phyloP scores from a whole-genome alignment of 148 eudicot species.

The Fagopyrum tataricum region DNA sequence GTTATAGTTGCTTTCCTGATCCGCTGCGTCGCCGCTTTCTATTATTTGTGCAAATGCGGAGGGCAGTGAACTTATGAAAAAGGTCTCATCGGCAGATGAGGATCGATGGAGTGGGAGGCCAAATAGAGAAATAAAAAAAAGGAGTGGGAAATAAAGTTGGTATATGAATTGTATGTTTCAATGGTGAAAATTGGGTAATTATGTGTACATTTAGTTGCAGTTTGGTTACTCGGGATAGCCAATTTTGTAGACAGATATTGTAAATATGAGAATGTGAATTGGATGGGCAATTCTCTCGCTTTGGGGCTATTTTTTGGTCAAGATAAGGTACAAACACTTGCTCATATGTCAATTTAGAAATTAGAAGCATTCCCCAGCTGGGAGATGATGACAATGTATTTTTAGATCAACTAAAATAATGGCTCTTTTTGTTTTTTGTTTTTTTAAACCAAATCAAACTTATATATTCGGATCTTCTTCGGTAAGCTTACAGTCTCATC shows the following conservation, averaged over 20 bases:
- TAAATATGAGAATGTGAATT: constrained; percentile 11
- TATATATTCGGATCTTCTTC: no score
- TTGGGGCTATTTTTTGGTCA: background rate
- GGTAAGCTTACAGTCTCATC: no score
- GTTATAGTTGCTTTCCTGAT: constrained; percentile 1
- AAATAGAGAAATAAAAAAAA: background rate
- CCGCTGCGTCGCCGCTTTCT: constrained; percentile 1
- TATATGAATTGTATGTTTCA: background rate
- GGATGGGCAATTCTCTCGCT: background rate
- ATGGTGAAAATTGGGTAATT: background rate
- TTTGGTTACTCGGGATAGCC: background rate
- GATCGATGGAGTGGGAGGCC: constrained; percentile 4
- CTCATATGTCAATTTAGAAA: no score
- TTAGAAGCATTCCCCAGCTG: no score
- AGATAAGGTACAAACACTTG: no score
- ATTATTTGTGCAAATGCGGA: constrained; percentile 2
- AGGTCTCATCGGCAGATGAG: constrained; percentile 12
- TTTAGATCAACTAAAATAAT: no score
- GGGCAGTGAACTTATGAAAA: constrained; percentile 5
- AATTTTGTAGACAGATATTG: constrained; percentile 13
- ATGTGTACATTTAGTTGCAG: background rate
- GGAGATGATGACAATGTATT: no score
- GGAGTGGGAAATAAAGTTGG: background rate
- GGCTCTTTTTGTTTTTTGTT: no score
- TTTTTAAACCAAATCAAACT: no score